Evolutionary conservation across 305 asterid species (phyloP).

Genomic region (Caryopteris hybrid): DNA sequence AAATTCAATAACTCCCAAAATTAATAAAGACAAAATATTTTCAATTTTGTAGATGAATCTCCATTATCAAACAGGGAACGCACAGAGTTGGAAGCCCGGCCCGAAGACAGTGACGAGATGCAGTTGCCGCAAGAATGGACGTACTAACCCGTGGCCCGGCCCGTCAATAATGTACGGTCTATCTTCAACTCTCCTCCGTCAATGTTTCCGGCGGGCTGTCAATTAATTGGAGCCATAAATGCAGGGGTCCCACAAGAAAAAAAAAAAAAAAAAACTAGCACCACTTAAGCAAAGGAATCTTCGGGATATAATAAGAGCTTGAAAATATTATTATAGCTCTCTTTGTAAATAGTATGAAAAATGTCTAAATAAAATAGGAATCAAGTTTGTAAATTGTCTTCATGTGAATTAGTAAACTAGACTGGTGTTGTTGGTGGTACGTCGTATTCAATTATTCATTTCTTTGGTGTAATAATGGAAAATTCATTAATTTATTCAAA

Average conservation of each 20-base stretch:
- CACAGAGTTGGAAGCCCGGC: conserved; percentile 13
- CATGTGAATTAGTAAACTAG: background rate
- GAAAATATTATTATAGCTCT: too few species aligned
- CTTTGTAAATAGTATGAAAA: too few species aligned
- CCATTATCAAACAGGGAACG: background rate
- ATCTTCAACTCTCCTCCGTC: background rate
- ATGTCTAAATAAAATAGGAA: too few species aligned
- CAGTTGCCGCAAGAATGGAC: conserved; percentile 70
- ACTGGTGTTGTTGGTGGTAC: background rate
- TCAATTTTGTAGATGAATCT: conserved; percentile 31
- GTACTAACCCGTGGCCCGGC: conserved; percentile 16
- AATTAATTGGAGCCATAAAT: too few species aligned
- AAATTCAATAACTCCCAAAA: too few species aligned
- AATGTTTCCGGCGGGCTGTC: too few species aligned
- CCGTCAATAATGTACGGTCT: background rate
- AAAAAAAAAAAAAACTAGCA: too few species aligned
- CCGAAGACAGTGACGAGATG: conserved; percentile 17
- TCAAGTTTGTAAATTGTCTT: too few species aligned
- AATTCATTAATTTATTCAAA: background rate
- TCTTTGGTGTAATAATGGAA: background rate
- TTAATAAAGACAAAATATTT: too few species aligned
- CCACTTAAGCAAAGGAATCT: too few species aligned
- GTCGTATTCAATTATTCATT: background rate
- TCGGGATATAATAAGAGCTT: too few species aligned
- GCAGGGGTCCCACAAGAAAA: too few species aligned